phyloP scores from a whole-genome alignment of 2,329 filamentous ascomycete species.

The Botryosphaeria dothidea region DNA sequence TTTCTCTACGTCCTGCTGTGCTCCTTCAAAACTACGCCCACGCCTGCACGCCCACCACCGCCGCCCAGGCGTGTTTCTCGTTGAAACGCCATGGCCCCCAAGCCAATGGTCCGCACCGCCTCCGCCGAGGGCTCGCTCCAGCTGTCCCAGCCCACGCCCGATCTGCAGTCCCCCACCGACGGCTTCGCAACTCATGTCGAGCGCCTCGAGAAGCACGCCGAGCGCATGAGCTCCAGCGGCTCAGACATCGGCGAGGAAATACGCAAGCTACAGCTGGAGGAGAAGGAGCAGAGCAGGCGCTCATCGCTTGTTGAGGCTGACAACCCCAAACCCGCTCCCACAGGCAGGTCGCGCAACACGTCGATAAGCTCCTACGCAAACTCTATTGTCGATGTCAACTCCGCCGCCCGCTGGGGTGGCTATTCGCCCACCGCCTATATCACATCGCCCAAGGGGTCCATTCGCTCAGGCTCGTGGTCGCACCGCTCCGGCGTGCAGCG shows the following conservation, averaged over 20 bases:
- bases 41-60: constrained; percentile 1
- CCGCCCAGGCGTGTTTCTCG: constrained; percentile 7
- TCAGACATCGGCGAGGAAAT: constrained; percentile 79
- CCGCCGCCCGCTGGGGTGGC: constrained; percentile 65
- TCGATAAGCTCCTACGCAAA: constrained; percentile 47
- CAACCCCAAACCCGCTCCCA: background rate
- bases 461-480: constrained; percentile 52
- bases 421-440: constrained; percentile 70
- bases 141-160: constrained; percentile 62
- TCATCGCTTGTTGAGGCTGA: constrained; percentile 48
- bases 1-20: constrained; percentile 6
- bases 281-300: constrained; percentile 68
- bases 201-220: constrained; percentile 73
- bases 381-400: constrained; percentile 72
- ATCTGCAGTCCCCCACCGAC: constrained; percentile 62
- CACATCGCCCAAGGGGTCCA: constrained; percentile 66
- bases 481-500: constrained; percentile 33
- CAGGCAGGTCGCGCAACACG: constrained; percentile 38
- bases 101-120: constrained; percentile 21
- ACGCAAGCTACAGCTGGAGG: constrained; percentile 68
- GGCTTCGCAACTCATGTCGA: constrained; percentile 68
- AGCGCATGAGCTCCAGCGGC: constrained; percentile 68
- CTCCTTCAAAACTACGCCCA: constrained; percentile 1
- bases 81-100: constrained; percentile 17
- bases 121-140: constrained; percentile 20